Evolutionary conservation across 768 basidiomycete genomes (phyloP), one percentile per base, ranked within the genome.

Genomic region (Chalciporus sphaerocephalus): DNA sequence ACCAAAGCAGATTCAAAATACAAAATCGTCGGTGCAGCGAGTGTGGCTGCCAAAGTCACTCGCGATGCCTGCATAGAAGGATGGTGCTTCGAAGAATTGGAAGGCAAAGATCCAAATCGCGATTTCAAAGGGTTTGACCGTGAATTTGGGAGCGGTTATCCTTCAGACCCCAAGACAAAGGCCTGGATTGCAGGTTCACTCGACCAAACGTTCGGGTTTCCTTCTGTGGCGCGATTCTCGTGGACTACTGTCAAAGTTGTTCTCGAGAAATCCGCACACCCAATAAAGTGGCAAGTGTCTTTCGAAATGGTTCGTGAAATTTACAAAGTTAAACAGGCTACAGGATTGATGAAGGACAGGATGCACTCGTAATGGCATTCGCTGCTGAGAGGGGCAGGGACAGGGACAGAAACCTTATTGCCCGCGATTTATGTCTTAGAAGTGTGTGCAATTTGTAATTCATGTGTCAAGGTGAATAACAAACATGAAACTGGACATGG

Each of bases 41-140:
- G 90, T 62, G 91, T 98, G n/a, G 92, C 92, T 2, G 96, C 96
- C 2, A 99, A 99, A 68, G 93, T 95, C 21, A 97, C 94, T 1
- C 75, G 95, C 45, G 95, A 98, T 58, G 81, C 85, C 6, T 92
- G 92, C 65, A 73, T 97, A 16, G 85, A 94, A 49, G 75, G 75
- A 3, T 98, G 95, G 95, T 59, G 73, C 9, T 94, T 84, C 52
- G 81, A 88, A 63, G 89, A 91, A 58, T 71, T 67, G 23, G 58
- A 64, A 2, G 54, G 61, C 30, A 44, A 47, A 5, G 42, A 56
- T 27, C 45, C 45, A 37, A 12, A 20, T 15, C 21, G 25, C 22
- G 13, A 38, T 30, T 28, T 43, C 30, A 20, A 51, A 43, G 57
- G 55, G 13, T 76, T 75, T 61, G 58, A 49, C 15, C 54, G 45